These are phyloP conservation scores for Aspergillus sp. DNA, from an alignment of 2,329 filamentous ascomycete genomes.

Conservation along the genomic window DNA sequence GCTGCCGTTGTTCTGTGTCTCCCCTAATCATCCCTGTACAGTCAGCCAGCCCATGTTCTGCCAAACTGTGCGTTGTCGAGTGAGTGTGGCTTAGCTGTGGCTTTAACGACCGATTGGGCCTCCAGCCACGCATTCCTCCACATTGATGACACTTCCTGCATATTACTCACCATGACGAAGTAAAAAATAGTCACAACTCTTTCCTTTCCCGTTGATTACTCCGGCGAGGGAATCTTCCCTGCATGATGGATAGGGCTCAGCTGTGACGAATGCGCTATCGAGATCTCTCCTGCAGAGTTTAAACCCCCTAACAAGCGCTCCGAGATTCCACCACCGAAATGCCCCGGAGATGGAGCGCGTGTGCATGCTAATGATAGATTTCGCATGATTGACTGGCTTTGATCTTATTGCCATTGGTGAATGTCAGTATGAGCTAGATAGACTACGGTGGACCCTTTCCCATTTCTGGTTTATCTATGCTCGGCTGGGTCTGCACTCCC, in stretches of 20 bases:
- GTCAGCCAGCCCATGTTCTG: no score
- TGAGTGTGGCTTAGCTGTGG: not conserved
- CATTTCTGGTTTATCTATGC: no score
- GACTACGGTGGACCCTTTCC: no score
- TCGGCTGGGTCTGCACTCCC: no score
- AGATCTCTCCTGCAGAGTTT: no score
- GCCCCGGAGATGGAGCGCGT: not conserved
- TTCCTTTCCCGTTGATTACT: not conserved
- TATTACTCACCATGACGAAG: constrained; percentile 1
- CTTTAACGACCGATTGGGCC: not conserved
- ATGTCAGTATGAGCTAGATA: no score
- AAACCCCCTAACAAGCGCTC: not conserved
- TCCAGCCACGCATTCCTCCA: not conserved
- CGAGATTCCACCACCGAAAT: not conserved
- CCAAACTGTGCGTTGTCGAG: not conserved
- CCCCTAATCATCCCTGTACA: no score
- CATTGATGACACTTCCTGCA: not conserved
- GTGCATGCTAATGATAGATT: no score
- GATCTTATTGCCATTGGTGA: no score
- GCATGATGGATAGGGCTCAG: not conserved
- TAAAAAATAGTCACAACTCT: not conserved
- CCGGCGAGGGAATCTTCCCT: not conserved
- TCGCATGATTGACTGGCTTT: no score
- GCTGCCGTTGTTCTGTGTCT: not conserved
- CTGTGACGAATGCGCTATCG: not conserved